Conservation (phyloP, 1,284 basidiomycete species). For the Rhodotorula sp. region DNA sequence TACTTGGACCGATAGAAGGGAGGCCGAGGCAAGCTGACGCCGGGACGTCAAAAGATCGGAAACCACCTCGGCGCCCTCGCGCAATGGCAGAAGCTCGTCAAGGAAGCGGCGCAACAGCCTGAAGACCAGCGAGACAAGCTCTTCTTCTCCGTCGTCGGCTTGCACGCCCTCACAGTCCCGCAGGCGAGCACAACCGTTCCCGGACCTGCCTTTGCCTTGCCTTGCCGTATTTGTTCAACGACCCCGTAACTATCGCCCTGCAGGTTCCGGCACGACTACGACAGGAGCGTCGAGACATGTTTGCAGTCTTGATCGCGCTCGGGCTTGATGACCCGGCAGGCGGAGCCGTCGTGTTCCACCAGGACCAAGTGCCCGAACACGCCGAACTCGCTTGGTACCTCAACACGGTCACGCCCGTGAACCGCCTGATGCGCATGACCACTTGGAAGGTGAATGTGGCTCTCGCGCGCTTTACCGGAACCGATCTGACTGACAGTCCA, state of each 20-base stretch:
- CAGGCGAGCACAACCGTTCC: conserved; percentile 18
- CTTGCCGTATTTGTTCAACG: not conserved
- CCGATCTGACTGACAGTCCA: not conserved
- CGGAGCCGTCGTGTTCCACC: conserved; percentile 76
- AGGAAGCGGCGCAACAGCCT: conserved; percentile 66
- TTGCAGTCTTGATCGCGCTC: conserved; percentile 79
- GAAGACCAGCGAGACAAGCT: conserved; percentile 63
- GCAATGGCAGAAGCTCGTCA: conserved; percentile 62
- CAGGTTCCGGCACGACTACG: conserved; percentile 66
- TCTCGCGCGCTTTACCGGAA: not conserved
- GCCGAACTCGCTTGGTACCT: conserved; percentile 89
- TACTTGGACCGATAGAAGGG: not conserved
- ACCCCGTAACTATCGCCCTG: no score
- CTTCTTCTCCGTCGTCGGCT: conserved; percentile 84
- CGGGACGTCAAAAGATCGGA: conserved; percentile 69
- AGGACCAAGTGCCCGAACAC: conserved; percentile 85
- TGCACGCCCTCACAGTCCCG: conserved; percentile 88
- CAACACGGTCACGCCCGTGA: conserved; percentile 78
- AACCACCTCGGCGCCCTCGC: conserved; percentile 88
- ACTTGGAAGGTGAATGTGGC: conserved; percentile 37
- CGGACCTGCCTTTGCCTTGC: not conserved
- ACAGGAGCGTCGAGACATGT: conserved; percentile 68
- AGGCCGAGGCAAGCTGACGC: not conserved
- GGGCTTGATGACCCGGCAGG: conserved; percentile 69
- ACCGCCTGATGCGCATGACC: conserved; percentile 59